A percentile compares a stretch with the other conserved stretches of the same genome.
Evolutionary conservation across 441 rosid genomes (phyloP).

Genomic region (Gossypium trilobum): DNA sequence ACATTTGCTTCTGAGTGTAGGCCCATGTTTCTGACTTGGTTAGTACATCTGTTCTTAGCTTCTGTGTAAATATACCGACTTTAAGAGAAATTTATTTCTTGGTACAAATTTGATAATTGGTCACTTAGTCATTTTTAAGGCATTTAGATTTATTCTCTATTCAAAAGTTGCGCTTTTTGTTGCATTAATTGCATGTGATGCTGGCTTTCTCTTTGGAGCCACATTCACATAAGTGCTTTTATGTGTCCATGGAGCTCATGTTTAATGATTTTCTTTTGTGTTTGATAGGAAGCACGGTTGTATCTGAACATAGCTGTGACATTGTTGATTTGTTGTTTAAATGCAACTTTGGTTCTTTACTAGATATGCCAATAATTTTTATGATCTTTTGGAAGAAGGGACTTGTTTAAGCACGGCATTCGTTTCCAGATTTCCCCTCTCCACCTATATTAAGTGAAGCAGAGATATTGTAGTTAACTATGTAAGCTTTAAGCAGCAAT

Average conservation of each 20-base stretch:
- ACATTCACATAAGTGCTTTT: neutral
- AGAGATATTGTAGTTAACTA: neutral
- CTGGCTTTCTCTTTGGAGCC: neutral
- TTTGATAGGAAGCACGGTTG: neutral
- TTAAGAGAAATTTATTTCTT: neutral
- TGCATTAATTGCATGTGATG: neutral
- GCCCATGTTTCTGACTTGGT: constrained; percentile 76
- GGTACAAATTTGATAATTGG: neutral
- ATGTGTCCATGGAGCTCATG: neutral
- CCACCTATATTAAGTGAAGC: neutral
- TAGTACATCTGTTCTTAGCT: constrained; percentile 37
- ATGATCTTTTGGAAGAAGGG: neutral
- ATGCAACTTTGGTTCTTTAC: neutral
- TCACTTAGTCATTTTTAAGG: neutral
- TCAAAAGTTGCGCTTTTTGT: neutral
- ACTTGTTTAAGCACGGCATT: neutral
- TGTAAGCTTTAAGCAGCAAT: constrained; percentile 1
- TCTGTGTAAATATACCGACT: constrained; percentile 16
- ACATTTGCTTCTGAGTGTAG: constrained; percentile 69
- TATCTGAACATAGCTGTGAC: neutral
- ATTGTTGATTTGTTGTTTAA: neutral
- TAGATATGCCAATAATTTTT: neutral
- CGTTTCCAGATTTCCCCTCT: neutral
- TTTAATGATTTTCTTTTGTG: neutral
- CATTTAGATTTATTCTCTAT: neutral